phyloP scores from a whole-genome alignment of 495 filamentous ascomycete species.

The Bacidia rubella region DNA sequence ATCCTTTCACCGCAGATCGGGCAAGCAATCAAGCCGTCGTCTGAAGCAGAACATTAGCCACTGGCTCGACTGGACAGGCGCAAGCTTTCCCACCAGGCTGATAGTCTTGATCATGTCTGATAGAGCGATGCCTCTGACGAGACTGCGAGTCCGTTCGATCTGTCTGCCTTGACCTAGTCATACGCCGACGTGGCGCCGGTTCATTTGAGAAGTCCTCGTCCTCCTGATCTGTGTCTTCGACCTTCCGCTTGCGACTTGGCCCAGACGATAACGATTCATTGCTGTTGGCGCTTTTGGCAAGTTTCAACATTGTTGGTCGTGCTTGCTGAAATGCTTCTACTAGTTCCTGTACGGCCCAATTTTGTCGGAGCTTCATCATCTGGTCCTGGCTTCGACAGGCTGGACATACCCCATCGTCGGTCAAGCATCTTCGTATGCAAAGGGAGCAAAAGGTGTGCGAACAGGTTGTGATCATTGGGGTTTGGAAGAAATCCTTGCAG shows the following conservation, averaged over 20 bases:
- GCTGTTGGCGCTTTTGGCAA: slow-evolving; percentile 36
- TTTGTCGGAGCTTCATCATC: slow-evolving; percentile 68
- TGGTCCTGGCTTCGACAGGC: slow-evolving; percentile 65
- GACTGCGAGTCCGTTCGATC: slow-evolving; percentile 10
- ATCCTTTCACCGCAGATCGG: slow-evolving; percentile 68
- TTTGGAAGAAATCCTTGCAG: slow-evolving; percentile 93
- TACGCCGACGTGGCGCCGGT: slow-evolving; percentile 22
- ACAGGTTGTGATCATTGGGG: slow-evolving; percentile 88
- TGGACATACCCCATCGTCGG: slow-evolving; percentile 72
- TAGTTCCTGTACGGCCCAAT: slow-evolving; percentile 69
- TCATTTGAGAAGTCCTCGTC: slow-evolving; percentile 6
- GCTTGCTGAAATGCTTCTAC: slow-evolving; percentile 64
- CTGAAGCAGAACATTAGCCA: slow-evolving; percentile 19
- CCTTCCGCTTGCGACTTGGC: slow-evolving; percentile 35
- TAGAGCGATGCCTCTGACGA: slow-evolving; percentile 16
- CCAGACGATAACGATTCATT: slow-evolving; percentile 6
- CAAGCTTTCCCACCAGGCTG: background rate
- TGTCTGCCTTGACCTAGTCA: slow-evolving; percentile 27
- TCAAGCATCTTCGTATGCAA: slow-evolving; percentile 78
- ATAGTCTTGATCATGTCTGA: background rate
- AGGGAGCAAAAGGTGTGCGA: slow-evolving; percentile 93
- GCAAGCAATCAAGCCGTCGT: slow-evolving; percentile 67
- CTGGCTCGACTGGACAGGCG: background rate
- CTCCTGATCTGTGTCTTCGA: slow-evolving; percentile 33
- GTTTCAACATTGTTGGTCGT: slow-evolving; percentile 44